Evolutionary conservation across 2,329 filamentous ascomycete genomes (phyloP).

Genomic region (Aspergillus uvarum): DNA sequence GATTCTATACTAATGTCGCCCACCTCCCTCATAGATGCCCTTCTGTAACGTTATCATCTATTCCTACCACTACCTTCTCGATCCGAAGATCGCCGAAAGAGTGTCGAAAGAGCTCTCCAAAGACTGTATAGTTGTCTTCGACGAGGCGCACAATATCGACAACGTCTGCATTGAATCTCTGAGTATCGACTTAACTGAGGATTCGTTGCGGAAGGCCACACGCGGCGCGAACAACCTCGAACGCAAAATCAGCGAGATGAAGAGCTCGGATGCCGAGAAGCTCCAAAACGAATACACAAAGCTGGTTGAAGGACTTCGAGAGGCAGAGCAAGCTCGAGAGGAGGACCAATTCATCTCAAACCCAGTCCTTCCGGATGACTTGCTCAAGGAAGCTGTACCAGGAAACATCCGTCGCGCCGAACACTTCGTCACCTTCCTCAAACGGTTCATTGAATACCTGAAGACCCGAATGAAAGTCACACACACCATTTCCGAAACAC

Average conservation of each 20-base stretch:
- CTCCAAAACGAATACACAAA: conserved; percentile 94
- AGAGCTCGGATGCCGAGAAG: conserved; percentile 90
- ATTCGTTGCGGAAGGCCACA: conserved; percentile 86
- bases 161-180: conserved; percentile 98
- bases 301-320: conserved; percentile 84
- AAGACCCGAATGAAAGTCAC: conserved; percentile 98
- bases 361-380: conserved; percentile 86
- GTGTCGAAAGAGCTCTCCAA: conserved; percentile 96
- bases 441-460: conserved; percentile 95
- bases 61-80: conserved; percentile 96
- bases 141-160: conserved; percentile 98
- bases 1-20: conserved; percentile 10
- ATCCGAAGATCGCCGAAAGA: conserved; percentile 94
- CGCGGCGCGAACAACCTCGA: conserved; percentile 89
- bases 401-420: conserved; percentile 95
- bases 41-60: conserved; percentile 99
- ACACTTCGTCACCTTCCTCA: conserved; percentile 92
- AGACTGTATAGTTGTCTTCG: conserved; percentile 97
- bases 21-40: conserved; percentile 68
- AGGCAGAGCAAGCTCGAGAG: conserved; percentile 82
- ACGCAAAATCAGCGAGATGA: conserved; percentile 88
- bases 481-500: conserved; percentile 95
- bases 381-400: conserved; percentile 92
- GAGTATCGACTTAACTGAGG: conserved; percentile 95
- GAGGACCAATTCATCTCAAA: conserved; percentile 98